Evolutionary conservation across 2,329 filamentous ascomycete genomes (phyloP), one percentile per base, ranked within the genome.

Genomic region (Penicillium oxalicum): DNA sequence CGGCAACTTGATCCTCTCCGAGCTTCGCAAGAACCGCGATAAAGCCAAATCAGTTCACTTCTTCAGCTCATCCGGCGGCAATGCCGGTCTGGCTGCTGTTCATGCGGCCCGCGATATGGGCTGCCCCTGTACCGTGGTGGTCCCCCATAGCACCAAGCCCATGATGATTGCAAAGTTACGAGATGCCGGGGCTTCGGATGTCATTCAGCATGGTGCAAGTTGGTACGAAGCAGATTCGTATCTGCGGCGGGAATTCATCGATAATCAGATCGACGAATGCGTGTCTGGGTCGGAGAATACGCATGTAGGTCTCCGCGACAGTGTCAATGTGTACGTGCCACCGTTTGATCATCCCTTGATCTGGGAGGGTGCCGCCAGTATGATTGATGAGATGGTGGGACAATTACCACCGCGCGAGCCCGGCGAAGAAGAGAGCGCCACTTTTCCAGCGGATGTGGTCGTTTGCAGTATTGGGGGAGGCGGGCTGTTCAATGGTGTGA

Each of bases 401-500:
- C 70, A 72, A 44, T 52, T 72, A 29, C 63, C 66, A 0, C 45
- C 54, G 9, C 49, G 53, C 43, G 52, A 48, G 40, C 44, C 51
- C 11, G 40, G 26, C 6, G 11, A 38, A 6, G 35, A 38, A 6
- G 35, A 47, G 4, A 32, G 6, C 5, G 34, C 9, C 12, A 39
- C 13, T 1, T 68, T 68, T 33, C 71, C 72, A 2, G 78, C 86
- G 2, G 82, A 89, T 61, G 85, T 76, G 18, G 74, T 94, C n/a
- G 77, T 91, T 40, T 90, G 86, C 67, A 84, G 77, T 48, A 86
- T 90, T 28, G 88, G 88, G 9, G 88, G 88, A 4, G 88, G 88
- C 7, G 87, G 88, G 0, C 70, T 93, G 18, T 77, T 94, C 40
- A 86, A 83, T 60, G 88, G 88, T 3, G 69, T 93, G 45, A 78